Percentiles rank a stretch among this genome's conserved stretches.
phyloP scores from a whole-genome alignment of 2,329 filamentous ascomycete genomes.

The Epichloe bromicola region DNA sequence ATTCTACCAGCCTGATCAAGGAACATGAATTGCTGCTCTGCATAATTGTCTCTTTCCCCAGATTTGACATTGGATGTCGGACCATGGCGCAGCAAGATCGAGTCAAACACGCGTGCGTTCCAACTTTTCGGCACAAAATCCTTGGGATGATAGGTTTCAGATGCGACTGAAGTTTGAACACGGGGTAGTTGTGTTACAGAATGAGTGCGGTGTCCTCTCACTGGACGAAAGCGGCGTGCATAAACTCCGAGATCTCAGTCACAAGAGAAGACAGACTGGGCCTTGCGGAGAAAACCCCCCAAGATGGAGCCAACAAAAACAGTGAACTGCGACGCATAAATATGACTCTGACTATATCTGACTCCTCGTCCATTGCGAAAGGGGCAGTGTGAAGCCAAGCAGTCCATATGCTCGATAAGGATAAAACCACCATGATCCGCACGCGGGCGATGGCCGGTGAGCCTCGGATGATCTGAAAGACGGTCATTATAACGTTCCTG shows the following conservation, averaged over 20 bases:
- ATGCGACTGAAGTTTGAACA: background rate
- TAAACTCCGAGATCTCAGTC: background rate
- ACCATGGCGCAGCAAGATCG: background rate
- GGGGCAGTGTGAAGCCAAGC: background rate
- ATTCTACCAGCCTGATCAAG: background rate
- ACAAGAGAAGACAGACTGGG: background rate
- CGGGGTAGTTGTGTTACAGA: slow-evolving; percentile 1
- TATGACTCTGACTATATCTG: background rate
- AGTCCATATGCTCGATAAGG: background rate
- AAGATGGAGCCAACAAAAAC: background rate
- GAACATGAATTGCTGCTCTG: background rate
- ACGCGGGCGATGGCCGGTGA: background rate
- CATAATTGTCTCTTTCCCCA: background rate
- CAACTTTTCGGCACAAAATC: background rate
- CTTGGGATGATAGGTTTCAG: slow-evolving; percentile 2
- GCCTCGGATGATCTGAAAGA: no score
- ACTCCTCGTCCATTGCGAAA: background rate
- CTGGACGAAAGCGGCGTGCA: background rate
- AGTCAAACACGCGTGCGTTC: background rate
- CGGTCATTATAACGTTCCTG: no score
- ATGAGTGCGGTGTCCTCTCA: background rate
- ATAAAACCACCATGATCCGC: background rate
- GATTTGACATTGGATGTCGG: background rate
- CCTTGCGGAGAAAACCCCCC: background rate
- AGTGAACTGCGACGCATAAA: background rate